Percentiles rank a stretch among this genome's conserved stretches.
These are phyloP conservation scores for Macrophomina phaseolina DNA, from an alignment of 2,329 filamentous ascomycete genomes.

Conservation along the genomic window DNA sequence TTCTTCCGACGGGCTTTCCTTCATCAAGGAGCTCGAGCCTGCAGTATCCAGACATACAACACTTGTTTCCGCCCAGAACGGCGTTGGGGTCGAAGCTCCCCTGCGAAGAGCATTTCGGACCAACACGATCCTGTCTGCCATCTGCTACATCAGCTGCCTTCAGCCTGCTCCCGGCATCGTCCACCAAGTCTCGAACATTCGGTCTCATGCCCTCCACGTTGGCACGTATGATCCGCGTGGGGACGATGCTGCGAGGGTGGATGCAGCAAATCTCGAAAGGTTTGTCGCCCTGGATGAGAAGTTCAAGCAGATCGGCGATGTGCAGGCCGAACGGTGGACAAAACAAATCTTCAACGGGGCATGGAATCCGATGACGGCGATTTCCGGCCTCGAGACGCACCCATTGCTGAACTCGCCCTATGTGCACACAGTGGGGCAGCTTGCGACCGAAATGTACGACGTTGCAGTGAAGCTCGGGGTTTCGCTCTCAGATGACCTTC, in stretches of 20 bases:
- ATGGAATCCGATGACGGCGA: slow-evolving; percentile 33
- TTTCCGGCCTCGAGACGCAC: slow-evolving; percentile 33
- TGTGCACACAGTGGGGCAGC: slow-evolving; percentile 28
- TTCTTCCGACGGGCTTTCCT: slow-evolving; percentile 25
- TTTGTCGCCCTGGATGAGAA: slow-evolving; percentile 31
- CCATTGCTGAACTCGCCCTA: slow-evolving; percentile 29
- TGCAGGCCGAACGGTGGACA: slow-evolving; percentile 32
- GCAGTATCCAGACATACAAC: slow-evolving; percentile 30
- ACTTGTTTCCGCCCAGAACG: slow-evolving; percentile 34
- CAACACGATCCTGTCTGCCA: slow-evolving; percentile 33
- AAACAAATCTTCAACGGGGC: slow-evolving; percentile 35
- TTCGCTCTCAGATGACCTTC: slow-evolving; percentile 28
- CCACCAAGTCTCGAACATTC: slow-evolving; percentile 31
- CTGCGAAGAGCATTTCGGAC: slow-evolving; percentile 30
- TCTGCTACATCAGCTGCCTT: slow-evolving; percentile 34
- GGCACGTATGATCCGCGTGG: slow-evolving; percentile 20
- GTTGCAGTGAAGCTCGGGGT: slow-evolving; percentile 31
- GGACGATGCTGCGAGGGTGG: neutral
- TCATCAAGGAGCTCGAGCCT: slow-evolving; percentile 28
- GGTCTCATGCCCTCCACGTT: slow-evolving; percentile 31
- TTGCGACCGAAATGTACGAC: slow-evolving; percentile 32
- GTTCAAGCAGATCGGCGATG: slow-evolving; percentile 30
- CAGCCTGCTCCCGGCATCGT: slow-evolving; percentile 32
- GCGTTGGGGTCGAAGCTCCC: slow-evolving; percentile 33
- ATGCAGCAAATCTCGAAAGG: slow-evolving; percentile 23